Evolutionary conservation across 2,329 filamentous ascomycete species (phyloP).

Genomic region (Coniochaeta hoffmannii): DNA sequence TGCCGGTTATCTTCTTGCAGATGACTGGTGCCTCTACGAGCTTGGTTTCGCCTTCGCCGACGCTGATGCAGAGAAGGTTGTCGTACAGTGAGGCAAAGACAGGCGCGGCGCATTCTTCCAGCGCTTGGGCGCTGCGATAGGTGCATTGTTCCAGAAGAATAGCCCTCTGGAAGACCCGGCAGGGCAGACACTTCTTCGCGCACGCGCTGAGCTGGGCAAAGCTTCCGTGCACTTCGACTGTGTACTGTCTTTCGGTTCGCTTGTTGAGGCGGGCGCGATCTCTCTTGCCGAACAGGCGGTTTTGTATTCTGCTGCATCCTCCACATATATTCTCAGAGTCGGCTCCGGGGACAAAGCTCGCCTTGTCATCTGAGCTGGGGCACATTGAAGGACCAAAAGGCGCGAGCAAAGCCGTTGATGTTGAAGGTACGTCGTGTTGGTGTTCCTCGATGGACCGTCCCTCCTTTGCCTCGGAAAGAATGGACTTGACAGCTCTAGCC

Average conservation of each 20-base stretch:
- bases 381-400: neutral
- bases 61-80: neutral
- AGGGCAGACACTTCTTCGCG: neutral
- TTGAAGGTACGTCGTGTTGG: too few relatives aligned
- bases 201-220: neutral
- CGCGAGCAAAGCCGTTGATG: too few relatives aligned
- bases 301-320: neutral
- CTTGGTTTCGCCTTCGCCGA: neutral
- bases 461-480: too few relatives aligned
- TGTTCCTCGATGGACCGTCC: too few relatives aligned
- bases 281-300: neutral
- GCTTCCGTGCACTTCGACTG: neutral
- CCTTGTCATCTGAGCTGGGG: neutral
- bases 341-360: neutral
- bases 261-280: neutral
- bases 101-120: neutral
- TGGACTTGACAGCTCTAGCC: too few relatives aligned
- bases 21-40: neutral
- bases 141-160: neutral
- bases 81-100: neutral
- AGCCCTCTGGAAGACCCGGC: neutral
- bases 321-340: neutral
- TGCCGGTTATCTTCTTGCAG: neutral
- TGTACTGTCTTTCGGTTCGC: neutral
- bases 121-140: neutral